These are phyloP conservation scores for Mucor plumbeus DNA, from an alignment of 371 early-diverging fungal genomes.

Conservation along the genomic window DNA sequence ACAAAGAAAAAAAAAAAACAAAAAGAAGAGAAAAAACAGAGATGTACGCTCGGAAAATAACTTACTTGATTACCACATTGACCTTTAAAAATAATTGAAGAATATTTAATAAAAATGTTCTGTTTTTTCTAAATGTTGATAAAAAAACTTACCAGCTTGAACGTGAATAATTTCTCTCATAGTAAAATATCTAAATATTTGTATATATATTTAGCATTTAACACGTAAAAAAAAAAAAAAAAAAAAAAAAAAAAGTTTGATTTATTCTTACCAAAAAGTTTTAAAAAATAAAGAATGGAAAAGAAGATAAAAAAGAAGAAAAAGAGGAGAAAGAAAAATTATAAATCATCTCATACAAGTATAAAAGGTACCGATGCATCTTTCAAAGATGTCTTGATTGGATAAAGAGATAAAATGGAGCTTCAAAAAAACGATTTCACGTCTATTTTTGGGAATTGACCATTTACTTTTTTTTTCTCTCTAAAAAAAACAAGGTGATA, in stretches of 20 bases:
- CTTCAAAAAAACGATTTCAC: conserved; percentile 9
- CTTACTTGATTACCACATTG: conserved; percentile 92
- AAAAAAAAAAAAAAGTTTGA: neutral
- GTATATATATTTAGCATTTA: neutral
- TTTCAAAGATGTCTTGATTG: neutral
- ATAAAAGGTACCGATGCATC: conserved; percentile 11
- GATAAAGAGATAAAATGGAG: neutral
- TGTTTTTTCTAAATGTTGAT: too few relatives aligned
- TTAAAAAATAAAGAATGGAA: conserved; percentile 10
- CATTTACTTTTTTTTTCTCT: neutral
- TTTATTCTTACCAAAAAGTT: neutral
- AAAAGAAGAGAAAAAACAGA: neutral
- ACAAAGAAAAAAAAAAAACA: neutral
- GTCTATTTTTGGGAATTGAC: conserved; percentile 8
- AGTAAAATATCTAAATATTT: neutral
- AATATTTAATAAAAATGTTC: too few relatives aligned
- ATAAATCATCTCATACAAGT: conserved; percentile 6
- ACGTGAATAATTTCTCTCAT: conserved; percentile 99
- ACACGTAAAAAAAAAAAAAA: conserved; percentile 7
- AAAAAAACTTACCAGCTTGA: conserved; percentile 83
- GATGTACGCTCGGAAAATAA: conserved; percentile 4
- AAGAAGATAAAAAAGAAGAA: conserved; percentile 7
- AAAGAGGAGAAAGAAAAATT: conserved; percentile 1
- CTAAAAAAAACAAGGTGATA: conserved; percentile 3
- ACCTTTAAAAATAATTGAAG: conserved; percentile 26